Base-by-base conservation (phyloP, 2,329 filamentous ascomycete species). In the Zelopaecilomyces penicillatus region DNA sequence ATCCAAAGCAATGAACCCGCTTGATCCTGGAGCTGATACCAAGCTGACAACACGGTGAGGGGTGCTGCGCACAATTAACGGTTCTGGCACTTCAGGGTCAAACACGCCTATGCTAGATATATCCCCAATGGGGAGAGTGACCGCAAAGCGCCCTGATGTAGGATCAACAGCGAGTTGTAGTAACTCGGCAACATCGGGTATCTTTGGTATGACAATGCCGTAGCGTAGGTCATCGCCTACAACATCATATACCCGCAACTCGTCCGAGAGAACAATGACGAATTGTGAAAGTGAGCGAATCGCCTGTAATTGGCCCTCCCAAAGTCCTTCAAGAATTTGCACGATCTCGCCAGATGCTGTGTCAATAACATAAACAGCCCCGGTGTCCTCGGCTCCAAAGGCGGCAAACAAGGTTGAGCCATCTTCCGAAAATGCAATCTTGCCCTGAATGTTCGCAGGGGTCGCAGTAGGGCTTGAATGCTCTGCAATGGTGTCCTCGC, bases 161-260 rank as follows among this genome's bases (percentile, higher is more conserved):
- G 67, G 63, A 57, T 94, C 86, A 41, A 86, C 75, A n/a, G 87
- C 83, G 7, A 96, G 70, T 45, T 85, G 82, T 44, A 77, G 68
- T 50, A 82, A 65, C 39, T 75, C 47, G 41, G 62, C 61, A 46
- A 64, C 57, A 19, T 60, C 59, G n/a, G 62, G 53, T 7, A 62
- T 57, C 41, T 70, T 62, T 34, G 65, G 70, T 10, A 89, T 66
- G 28, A 74, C 67, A 41, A 85, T 71, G 40, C 78, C 79, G 57
- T 84, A 88, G 32, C 78, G 75, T 39, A 90, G 72, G 54, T 83
- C 76, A 55, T 95, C 86, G 41, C 81, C 74, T 6, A 97, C 86
- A 8, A 94, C 75, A 61, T 98, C 86, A 71, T 88, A 95, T 32
- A 95, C 82, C 35, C 80, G 73, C 6, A 96, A 72, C 29, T 80